A percentile compares a stretch with the other conserved stretches of the same genome.
phyloP scores from a whole-genome alignment of 495 filamentous ascomycete genomes.

The Penicillium fimorum region DNA sequence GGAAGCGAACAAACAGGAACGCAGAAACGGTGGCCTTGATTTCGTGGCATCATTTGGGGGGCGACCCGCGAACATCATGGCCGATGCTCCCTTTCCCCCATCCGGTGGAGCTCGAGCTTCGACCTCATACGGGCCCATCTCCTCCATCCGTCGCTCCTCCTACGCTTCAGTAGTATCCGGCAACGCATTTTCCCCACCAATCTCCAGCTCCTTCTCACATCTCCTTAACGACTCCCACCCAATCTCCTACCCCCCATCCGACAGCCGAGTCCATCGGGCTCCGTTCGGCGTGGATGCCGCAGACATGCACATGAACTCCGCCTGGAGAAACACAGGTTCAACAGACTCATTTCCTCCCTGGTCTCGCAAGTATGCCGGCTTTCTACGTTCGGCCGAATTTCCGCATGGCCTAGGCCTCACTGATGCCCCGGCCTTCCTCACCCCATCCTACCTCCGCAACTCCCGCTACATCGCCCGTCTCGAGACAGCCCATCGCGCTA shows the following conservation, averaged over 20 bases:
- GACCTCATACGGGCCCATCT: conserved; percentile 35
- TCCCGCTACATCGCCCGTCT: conserved; percentile 76
- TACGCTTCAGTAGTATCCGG: conserved; percentile 84
- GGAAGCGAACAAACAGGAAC: neutral
- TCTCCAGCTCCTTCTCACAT: conserved; percentile 58
- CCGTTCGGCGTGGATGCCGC: conserved; percentile 44
- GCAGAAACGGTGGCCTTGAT: conserved; percentile 2
- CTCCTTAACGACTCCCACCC: conserved; percentile 53
- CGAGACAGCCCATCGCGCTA: conserved; percentile 64
- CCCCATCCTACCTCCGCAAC: conserved; percentile 75
- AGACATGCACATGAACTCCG: conserved; percentile 47
- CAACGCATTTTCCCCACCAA: conserved; percentile 50
- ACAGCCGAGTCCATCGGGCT: conserved; percentile 37
- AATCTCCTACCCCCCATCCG: conserved; percentile 37
- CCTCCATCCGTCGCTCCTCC: conserved; percentile 56
- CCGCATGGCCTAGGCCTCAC: conserved; percentile 31
- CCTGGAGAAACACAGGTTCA: conserved; percentile 39
- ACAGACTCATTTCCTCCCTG: conserved; percentile 49
- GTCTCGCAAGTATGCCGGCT: conserved; percentile 61
- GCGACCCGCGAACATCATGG: conserved; percentile 37
- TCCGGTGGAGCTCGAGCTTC: conserved; percentile 49
- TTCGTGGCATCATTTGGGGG: conserved; percentile 13
- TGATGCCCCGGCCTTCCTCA: conserved; percentile 56
- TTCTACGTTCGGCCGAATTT: conserved; percentile 38
- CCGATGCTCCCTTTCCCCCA: conserved; percentile 46